These are phyloP conservation scores for Chrysopogon serrulatus DNA, from an alignment of 176 grass and related monocot genomes.

Conservation along the genomic window DNA sequence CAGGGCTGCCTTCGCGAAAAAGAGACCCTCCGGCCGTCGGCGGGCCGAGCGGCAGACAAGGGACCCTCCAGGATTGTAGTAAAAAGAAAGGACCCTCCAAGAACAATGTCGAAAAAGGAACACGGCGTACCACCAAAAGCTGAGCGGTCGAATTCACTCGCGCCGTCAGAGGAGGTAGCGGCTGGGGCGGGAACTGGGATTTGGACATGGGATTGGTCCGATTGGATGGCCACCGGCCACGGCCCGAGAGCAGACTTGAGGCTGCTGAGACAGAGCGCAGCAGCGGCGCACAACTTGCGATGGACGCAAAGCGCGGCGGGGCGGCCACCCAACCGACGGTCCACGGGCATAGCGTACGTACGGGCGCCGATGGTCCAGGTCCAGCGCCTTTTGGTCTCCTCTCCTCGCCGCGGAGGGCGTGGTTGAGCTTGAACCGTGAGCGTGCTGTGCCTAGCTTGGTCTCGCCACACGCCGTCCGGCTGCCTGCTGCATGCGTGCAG, in stretches of 20 bases:
- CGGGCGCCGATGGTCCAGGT: background rate
- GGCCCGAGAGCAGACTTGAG: background rate
- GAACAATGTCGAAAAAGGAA: background rate
- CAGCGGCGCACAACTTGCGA: constrained; percentile 33
- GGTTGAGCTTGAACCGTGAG: background rate
- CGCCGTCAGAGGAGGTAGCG: background rate
- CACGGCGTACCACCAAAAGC: background rate
- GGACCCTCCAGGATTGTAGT: no score
- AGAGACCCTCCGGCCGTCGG: background rate
- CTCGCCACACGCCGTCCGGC: background rate
- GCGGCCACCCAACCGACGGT: background rate
- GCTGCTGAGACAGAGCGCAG: background rate
- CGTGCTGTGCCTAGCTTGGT: background rate
- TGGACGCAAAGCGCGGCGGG: constrained; percentile 38
- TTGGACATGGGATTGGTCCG: no score
- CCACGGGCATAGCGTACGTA: background rate
- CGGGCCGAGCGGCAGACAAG: background rate
- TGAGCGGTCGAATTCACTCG: background rate
- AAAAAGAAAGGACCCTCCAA: no score
- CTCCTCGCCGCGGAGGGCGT: background rate
- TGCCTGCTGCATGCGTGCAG: no score
- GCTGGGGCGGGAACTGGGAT: no score
- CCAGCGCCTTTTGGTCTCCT: background rate
- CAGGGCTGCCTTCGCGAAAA: background rate
- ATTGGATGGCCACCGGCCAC: background rate